Conservation (phyloP, 2,329 filamentous ascomycete species). For the Pseudonectria buxi region DNA sequence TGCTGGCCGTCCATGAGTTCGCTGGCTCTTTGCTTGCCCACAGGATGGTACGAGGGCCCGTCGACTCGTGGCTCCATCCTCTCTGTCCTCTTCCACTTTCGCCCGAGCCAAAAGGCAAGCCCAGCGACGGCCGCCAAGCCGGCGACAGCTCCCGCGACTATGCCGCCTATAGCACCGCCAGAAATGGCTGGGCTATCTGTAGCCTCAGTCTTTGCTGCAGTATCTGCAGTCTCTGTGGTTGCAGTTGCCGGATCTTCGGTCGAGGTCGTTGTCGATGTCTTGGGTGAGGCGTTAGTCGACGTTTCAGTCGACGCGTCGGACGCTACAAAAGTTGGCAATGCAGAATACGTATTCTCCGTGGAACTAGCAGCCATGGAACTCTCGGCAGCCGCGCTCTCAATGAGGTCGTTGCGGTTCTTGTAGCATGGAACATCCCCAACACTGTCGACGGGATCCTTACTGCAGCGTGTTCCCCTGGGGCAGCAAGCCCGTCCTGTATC, state of each 20-base stretch:
- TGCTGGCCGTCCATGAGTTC: no score
- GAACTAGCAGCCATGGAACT: no score
- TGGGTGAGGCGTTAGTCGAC: background rate
- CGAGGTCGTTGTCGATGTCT: conserved; percentile 1
- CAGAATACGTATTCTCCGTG: no score
- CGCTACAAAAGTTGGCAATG: no score
- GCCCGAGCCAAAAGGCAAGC: conserved; percentile 3
- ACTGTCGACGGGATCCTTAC: no score
- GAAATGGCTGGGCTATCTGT: background rate
- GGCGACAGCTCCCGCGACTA: conserved; percentile 3
- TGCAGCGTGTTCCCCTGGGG: conserved; percentile 12
- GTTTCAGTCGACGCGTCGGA: background rate
- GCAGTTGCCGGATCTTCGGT: conserved; percentile 1
- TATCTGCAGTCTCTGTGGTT: background rate
- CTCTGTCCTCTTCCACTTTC: conserved; percentile 1
- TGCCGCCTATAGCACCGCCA: conserved; percentile 5
- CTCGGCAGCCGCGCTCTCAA: background rate
- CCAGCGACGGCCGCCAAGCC: conserved; percentile 1
- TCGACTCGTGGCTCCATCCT: conserved; percentile 2
- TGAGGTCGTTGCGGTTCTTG: conserved; percentile 10
- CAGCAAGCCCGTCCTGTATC: conserved; percentile 9
- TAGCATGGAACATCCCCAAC: conserved; percentile 14
- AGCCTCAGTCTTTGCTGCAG: background rate
- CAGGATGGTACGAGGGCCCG: conserved; percentile 1
- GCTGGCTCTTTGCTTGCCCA: no score